phyloP scores from a whole-genome alignment of 1,284 basidiomycete species.

The Apiotrichum akiyoshidainum region DNA sequence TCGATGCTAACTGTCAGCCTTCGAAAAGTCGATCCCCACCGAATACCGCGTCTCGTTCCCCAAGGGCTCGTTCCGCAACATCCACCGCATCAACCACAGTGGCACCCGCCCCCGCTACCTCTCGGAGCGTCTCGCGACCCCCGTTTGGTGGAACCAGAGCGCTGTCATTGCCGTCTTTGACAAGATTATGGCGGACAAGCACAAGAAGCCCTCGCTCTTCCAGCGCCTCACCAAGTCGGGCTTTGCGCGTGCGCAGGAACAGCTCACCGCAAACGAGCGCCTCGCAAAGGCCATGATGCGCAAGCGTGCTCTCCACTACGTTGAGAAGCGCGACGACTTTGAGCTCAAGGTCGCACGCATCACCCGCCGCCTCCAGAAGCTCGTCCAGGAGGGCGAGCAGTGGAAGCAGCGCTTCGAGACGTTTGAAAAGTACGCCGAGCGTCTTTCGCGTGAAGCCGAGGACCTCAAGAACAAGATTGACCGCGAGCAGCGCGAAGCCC shows the following conservation, averaged over 20 bases:
- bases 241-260: conserved; percentile 69
- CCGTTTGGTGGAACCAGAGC: conserved; percentile 88
- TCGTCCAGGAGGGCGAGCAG: conserved; percentile 53
- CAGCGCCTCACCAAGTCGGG: conserved; percentile 69
- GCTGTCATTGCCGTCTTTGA: conserved; percentile 86
- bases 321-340: conserved; percentile 84
- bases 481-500: conserved; percentile 50
- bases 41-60: conserved; percentile 97
- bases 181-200: conserved; percentile 78
- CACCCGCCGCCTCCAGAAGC: conserved; percentile 49
- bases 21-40: conserved; percentile 41
- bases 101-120: conserved; percentile 33
- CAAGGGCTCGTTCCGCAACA: conserved; percentile 60
- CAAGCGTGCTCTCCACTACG: conserved; percentile 62
- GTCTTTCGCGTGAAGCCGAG: conserved; percentile 50
- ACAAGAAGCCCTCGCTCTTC: conserved; percentile 82
- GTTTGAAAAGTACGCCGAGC: conserved; percentile 53
- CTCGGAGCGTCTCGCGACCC: conserved; percentile 66
- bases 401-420: conserved; percentile 53
- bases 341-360: conserved; percentile 65
- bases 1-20: conserved; percentile 1
- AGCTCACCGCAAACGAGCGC: conserved; percentile 72
- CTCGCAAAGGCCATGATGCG: conserved; percentile 79
- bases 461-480: conserved; percentile 52
- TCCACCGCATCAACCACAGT: conserved; percentile 39